Base-by-base conservation (phyloP, 1,139 yeast genomes). In the Kodamaea sp. region DNA sequence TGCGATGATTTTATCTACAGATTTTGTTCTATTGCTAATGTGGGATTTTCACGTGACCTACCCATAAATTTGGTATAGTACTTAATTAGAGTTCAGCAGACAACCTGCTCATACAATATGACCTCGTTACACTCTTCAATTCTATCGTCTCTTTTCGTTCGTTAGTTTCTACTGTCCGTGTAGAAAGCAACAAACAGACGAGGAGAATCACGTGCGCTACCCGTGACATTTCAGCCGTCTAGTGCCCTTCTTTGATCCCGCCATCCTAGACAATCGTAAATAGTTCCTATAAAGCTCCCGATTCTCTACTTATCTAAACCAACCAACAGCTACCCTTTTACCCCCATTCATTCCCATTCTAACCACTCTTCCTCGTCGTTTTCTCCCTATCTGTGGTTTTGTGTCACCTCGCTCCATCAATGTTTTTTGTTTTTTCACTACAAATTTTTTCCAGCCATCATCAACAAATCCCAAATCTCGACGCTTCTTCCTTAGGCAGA, bases 401-500 rank as follows among this genome's bases (percentile, higher is more conserved):
- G 38, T 36, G 39, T 30, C 19, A 29, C 32, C 5, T 25, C 31
- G 30, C 26, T 28, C 24, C 22, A 18, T 9, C 21, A 18, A 18
- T 18, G 28, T 2, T 26, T 26, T 26, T 15, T 31, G 16, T 7
- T 31, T 31, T 35, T 26, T 18, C 36, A 35, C 31, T 28, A 29
- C 26, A 36, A 36, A 36, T 26, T 29, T 36, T 26, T 36, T 32
- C 31, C 21, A 28, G 15, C 28, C 18, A 23, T 15, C 25, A 25
- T 29, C 22, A 32, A 36, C 28, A 18, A 26, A 15, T 26, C 18
- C 22, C 18, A 16, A 16, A 12, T 26, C 26, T 7, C 8, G 28
- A 28, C 34, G 29, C 26, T 31, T 25, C 29, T 35, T 35, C 35
- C 33, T 24, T 33, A 32, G 34, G 31, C 33, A 34, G 11, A n/a